Evolutionary conservation across 148 eudicot species (phyloP).

Genomic region (Polygonum aviculare): DNA sequence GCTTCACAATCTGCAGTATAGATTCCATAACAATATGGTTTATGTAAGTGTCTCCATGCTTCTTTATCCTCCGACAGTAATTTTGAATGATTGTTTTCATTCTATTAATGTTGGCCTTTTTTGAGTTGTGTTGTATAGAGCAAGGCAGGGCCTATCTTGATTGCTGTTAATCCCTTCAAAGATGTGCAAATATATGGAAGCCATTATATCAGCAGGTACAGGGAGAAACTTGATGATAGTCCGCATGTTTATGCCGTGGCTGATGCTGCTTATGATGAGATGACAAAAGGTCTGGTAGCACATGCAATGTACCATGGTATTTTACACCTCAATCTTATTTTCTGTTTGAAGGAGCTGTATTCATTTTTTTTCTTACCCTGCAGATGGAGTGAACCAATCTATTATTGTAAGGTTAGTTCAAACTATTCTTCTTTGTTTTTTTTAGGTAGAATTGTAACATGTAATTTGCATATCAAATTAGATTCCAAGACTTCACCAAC

Average conservation of each 20-base stretch:
- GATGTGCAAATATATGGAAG: slow-evolving; percentile 54
- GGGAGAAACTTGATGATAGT: slow-evolving; percentile 60
- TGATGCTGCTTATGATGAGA: slow-evolving; percentile 64
- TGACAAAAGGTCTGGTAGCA: slow-evolving; percentile 63
- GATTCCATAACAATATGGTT: slow-evolving; percentile 64
- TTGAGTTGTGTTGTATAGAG: slow-evolving; percentile 28
- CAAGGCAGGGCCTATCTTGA: slow-evolving; percentile 85
- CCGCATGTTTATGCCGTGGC: slow-evolving; percentile 86
- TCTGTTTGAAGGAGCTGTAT: slow-evolving; percentile 14
- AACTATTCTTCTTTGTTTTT: background rate
- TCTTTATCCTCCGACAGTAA: background rate
- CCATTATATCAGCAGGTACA: slow-evolving; percentile 47
- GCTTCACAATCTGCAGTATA: slow-evolving; percentile 66
- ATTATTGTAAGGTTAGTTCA: slow-evolving; percentile 76
- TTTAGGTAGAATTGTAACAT: background rate
- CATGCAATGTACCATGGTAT: background rate
- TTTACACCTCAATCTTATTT: background rate
- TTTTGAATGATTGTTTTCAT: background rate
- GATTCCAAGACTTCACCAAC: background rate
- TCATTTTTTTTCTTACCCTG: slow-evolving; percentile 18
- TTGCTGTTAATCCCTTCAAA: slow-evolving; percentile 95
- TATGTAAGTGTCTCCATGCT: slow-evolving; percentile 40
- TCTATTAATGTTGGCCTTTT: background rate
- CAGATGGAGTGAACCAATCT: slow-evolving; percentile 84
- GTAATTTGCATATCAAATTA: background rate